phyloP scores from a whole-genome alignment of 305 asterid species.

The Fraxinus greggii region DNA sequence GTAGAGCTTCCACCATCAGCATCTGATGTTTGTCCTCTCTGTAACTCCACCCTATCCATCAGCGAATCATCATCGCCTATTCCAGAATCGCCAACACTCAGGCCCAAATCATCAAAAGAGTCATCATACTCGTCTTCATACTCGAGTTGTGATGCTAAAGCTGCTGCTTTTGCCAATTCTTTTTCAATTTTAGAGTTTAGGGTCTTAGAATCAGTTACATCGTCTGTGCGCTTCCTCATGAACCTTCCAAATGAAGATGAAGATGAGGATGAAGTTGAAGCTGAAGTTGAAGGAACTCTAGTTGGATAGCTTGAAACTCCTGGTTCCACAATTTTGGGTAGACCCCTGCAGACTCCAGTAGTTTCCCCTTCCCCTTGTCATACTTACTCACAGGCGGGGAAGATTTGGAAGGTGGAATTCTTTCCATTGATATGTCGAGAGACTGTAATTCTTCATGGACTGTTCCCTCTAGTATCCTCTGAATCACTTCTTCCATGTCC shows the following conservation, averaged over 20 bases:
- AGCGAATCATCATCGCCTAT: conserved; percentile 54
- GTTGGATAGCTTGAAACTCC: conserved; percentile 24
- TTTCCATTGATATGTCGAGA: conserved; percentile 58
- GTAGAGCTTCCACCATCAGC: conserved; percentile 32
- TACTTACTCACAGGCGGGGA: conserved; percentile 28
- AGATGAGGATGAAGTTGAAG: conserved; percentile 26
- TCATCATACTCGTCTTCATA: conserved; percentile 97
- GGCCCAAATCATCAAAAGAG: conserved; percentile 88
- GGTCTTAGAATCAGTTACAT: conserved; percentile 38
- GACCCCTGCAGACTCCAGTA: conserved; percentile 34
- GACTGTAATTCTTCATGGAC: conserved; percentile 75
- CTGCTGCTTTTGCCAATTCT: conserved; percentile 61
- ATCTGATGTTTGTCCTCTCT: conserved; percentile 31
- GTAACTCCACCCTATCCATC: conserved; percentile 29
- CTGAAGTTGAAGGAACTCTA: conserved; percentile 37
- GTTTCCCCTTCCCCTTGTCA: conserved; percentile 81
- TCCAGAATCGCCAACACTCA: conserved; percentile 73
- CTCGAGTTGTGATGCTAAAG: conserved; percentile 70
- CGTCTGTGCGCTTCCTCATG: conserved; percentile 53
- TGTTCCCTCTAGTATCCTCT: conserved; percentile 84
- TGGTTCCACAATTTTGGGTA: conserved; percentile 29
- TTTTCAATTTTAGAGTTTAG: conserved; percentile 49
- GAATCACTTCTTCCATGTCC: conserved; percentile 83
- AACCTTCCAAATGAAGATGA: conserved; percentile 70
- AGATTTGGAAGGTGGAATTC: conserved; percentile 44